Conservation (phyloP, 345 rosid genomes). For the Noccaea bulbosa region DNA sequence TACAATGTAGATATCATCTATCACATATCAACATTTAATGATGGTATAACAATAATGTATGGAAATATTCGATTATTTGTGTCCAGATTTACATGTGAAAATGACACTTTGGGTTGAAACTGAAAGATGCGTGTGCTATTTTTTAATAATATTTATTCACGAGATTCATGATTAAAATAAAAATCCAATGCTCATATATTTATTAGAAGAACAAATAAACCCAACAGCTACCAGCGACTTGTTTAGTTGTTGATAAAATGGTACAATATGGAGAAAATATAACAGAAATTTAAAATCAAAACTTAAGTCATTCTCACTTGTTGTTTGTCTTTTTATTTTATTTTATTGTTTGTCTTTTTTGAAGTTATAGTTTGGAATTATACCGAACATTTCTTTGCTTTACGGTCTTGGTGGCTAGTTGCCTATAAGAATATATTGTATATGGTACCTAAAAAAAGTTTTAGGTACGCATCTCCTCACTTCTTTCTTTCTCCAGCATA, state of each 20-base stretch:
- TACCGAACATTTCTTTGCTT: slow-evolving; percentile 40
- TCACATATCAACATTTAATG: slow-evolving; percentile 46
- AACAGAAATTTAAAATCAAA: background rate
- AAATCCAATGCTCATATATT: slow-evolving; percentile 10
- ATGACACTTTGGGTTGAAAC: slow-evolving; percentile 44
- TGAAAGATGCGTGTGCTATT: slow-evolving; percentile 34
- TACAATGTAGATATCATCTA: slow-evolving; percentile 44
- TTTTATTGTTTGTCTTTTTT: slow-evolving; percentile 25
- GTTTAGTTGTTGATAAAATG: slow-evolving; percentile 16
- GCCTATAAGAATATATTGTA: slow-evolving; percentile 33
- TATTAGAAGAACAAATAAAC: background rate
- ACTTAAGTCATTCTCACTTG: slow-evolving; percentile 22
- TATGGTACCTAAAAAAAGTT: slow-evolving; percentile 24
- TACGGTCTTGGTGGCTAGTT: slow-evolving; percentile 35
- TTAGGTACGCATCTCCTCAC: too few species aligned
- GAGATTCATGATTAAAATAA: background rate
- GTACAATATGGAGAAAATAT: background rate
- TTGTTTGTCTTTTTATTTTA: slow-evolving; percentile 26
- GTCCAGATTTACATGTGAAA: slow-evolving; percentile 45
- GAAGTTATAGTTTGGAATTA: slow-evolving; percentile 37
- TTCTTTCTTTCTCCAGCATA: too few species aligned
- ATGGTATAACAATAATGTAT: slow-evolving; percentile 42
- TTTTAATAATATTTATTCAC: background rate
- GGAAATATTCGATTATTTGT: slow-evolving; percentile 38
- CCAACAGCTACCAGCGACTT: slow-evolving; percentile 19